These are phyloP conservation scores for Dissoconium aciculare DNA, from an alignment of 2,329 filamentous ascomycete species.

Conservation along the genomic window DNA sequence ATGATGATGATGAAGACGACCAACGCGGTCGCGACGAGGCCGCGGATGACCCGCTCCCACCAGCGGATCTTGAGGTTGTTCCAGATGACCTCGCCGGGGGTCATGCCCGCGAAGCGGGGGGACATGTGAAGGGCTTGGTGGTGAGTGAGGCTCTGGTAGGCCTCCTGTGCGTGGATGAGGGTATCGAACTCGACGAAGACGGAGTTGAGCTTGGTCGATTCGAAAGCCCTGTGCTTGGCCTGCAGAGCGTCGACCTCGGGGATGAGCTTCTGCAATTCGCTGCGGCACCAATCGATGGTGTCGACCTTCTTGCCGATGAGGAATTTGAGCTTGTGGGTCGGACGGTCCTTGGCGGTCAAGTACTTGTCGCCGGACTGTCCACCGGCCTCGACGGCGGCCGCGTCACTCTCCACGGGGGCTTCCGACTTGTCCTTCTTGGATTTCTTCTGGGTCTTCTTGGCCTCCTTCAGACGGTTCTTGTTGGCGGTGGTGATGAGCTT, in stretches of 20 bases:
- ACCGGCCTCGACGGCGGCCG: slow-evolving; percentile 45
- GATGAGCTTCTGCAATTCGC: slow-evolving; percentile 59
- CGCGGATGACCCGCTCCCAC: slow-evolving; percentile 58
- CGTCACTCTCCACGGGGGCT: slow-evolving; percentile 13
- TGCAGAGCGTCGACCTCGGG: slow-evolving; percentile 57
- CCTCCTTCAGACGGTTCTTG: slow-evolving; percentile 50
- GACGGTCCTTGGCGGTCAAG: slow-evolving; percentile 57
- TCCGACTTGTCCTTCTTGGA: slow-evolving; percentile 25
- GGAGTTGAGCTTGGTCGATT: slow-evolving; percentile 52
- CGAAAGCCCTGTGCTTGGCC: slow-evolving; percentile 47
- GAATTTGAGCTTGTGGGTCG: slow-evolving; percentile 58
- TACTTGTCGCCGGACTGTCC: slow-evolving; percentile 59
- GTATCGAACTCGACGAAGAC: slow-evolving; percentile 83
- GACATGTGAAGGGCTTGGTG: slow-evolving; percentile 78
- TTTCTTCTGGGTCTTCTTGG: slow-evolving; percentile 43
- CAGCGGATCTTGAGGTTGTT: slow-evolving; percentile 65
- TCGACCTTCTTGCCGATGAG: slow-evolving; percentile 79
- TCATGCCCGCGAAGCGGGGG: slow-evolving; percentile 69
- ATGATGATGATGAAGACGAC: slow-evolving; percentile 71
- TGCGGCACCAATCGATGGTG: slow-evolving; percentile 78
- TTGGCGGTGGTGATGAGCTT: slow-evolving; percentile 71
- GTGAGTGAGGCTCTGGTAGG: slow-evolving; percentile 74
- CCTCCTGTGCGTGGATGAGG: slow-evolving; percentile 71
- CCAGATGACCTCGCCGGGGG: slow-evolving; percentile 78
- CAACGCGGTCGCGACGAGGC: slow-evolving; percentile 50